These are phyloP conservation scores for Ceratobasidium sp. DNA, from an alignment of 1,284 basidiomycete genomes.

Conservation along the genomic window DNA sequence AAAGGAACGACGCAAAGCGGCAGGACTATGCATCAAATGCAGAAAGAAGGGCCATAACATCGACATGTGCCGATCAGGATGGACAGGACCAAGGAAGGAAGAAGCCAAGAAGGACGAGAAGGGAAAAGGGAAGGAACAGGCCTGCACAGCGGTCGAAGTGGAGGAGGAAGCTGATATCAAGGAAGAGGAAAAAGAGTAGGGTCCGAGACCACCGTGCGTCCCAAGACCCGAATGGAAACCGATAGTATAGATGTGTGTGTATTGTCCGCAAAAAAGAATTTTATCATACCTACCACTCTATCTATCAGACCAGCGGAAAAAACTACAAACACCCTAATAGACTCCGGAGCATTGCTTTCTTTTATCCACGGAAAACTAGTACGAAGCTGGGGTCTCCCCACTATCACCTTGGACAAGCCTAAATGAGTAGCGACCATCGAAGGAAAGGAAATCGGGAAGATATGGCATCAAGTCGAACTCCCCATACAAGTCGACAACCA, in stretches of 20 bases:
- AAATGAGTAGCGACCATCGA: not conserved
- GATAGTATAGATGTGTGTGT: not conserved
- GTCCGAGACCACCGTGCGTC: not conserved
- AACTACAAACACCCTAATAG: slow-evolving; percentile 11
- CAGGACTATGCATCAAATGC: slow-evolving; percentile 22
- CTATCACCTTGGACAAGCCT: not conserved
- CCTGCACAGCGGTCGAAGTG: not conserved
- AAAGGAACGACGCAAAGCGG: slow-evolving; percentile 3
- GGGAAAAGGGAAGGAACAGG: not conserved
- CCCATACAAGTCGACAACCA: not conserved
- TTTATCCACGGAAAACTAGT: slow-evolving; percentile 5
- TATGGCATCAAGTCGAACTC: slow-evolving; percentile 4
- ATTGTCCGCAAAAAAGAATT: not conserved
- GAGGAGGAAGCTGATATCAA: not conserved
- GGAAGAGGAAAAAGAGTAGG: not conserved
- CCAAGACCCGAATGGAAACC: not conserved
- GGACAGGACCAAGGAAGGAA: not conserved
- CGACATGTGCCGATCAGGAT: slow-evolving; percentile 1
- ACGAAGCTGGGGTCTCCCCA: not conserved
- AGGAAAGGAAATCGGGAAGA: slow-evolving; percentile 1
- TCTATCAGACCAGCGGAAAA: not conserved
- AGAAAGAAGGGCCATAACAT: not conserved
- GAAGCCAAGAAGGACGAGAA: not conserved
- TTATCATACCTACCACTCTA: not conserved
- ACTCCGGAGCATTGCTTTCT: slow-evolving; percentile 15